A percentile compares a stretch with the other conserved stretches of the same genome.
These are phyloP conservation scores for Cavenderia fasciculata DNA, from an alignment of 78 protist species.

Conservation along the genomic window DNA sequence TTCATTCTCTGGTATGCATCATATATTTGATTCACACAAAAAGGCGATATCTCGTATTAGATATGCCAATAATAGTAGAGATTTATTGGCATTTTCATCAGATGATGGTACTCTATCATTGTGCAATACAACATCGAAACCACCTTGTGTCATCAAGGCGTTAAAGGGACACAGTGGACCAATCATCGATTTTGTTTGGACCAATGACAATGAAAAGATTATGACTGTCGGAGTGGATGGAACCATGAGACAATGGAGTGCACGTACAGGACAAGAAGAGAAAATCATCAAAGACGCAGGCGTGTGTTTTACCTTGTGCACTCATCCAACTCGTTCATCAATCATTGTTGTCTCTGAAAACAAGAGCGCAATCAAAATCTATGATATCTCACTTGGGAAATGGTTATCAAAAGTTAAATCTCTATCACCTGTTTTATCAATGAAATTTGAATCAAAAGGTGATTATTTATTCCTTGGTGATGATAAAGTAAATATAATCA, in stretches of 20 bases:
- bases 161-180: slow-evolving; percentile 25
- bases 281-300: not conserved
- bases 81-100: slow-evolving; percentile 53
- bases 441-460: slow-evolving; percentile 64
- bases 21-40: slow-evolving; percentile 69
- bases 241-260: slow-evolving; percentile 3
- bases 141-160: not conserved
- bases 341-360: slow-evolving; percentile 22
- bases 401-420: not conserved
- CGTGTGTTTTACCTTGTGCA: not conserved
- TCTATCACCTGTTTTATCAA: not conserved
- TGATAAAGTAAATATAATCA: not conserved
- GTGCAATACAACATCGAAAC: not conserved
- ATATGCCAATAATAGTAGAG: slow-evolving; percentile 49
- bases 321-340: slow-evolving; percentile 12
- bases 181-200: slow-evolving; percentile 45
- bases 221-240: slow-evolving; percentile 8
- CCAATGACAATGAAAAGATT: slow-evolving; percentile 20
- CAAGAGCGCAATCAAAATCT: not conserved
- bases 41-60: slow-evolving; percentile 36
- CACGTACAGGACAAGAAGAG: not conserved
- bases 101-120: slow-evolving; percentile 24
- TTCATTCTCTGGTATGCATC: slow-evolving; percentile 74
- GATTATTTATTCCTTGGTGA: slow-evolving; percentile 48
- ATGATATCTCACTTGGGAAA: not conserved